phyloP scores from a whole-genome alignment of 805 yeast genomes.

The Osmozyma mogii region DNA sequence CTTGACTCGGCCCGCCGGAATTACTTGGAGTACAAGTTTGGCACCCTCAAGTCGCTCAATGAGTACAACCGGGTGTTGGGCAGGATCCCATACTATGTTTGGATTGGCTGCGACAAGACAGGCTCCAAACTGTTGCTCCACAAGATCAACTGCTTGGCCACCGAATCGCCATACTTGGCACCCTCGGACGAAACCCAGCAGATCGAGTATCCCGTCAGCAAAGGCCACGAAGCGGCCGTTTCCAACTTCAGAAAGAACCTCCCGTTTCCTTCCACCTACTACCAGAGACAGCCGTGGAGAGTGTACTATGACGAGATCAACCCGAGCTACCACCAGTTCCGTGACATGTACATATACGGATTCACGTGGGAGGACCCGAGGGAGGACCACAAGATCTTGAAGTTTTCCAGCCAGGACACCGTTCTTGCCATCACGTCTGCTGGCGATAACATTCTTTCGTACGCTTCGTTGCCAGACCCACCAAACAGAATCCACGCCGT shows the following conservation, averaged over 20 bases:
- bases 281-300: conserved; percentile 71
- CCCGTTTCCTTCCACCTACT: conserved; percentile 76
- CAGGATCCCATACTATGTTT: conserved; percentile 72
- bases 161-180: conserved; percentile 75
- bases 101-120: conserved; percentile 56
- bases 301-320: conserved; percentile 70
- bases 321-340: conserved; percentile 62
- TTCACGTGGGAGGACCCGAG: conserved; percentile 90
- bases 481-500: conserved; percentile 79
- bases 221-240: conserved; percentile 75
- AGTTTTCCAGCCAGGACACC: conserved; percentile 55
- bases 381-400: conserved; percentile 64
- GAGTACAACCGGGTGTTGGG: conserved; percentile 59
- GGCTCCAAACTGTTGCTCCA: conserved; percentile 39
- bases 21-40: conserved; percentile 74
- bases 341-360: conserved; percentile 74
- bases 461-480: conserved; percentile 63
- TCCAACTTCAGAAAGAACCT: conserved; percentile 51
- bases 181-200: conserved; percentile 35
- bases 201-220: conserved; percentile 38
- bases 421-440: conserved; percentile 82
- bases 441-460: conserved; percentile 72
- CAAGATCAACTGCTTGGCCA: conserved; percentile 66
- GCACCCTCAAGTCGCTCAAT: conserved; percentile 71
- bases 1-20: conserved; percentile 77